Evolutionary conservation across 768 basidiomycete genomes (phyloP).

Genomic region (Roridomyces roridus): DNA sequence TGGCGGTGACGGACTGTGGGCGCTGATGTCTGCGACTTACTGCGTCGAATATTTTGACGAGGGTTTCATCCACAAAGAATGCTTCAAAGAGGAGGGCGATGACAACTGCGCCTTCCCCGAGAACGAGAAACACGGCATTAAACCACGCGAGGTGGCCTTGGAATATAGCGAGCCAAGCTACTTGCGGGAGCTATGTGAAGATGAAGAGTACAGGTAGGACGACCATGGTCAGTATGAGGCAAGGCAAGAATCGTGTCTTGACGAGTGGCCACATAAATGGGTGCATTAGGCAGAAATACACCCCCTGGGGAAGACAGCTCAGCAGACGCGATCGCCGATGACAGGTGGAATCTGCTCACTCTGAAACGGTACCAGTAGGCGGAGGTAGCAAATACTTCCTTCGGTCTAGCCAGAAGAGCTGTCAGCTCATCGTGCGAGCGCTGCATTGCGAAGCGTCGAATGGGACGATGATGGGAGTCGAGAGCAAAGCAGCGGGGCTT

Average conservation of each 20-base stretch:
- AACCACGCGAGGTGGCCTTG: conserved; percentile 58
- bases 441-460: conserved; percentile 8
- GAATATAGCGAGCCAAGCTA: conserved; percentile 54
- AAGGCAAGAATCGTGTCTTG: conserved; percentile 17
- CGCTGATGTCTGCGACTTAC: conserved; percentile 12
- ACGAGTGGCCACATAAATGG: conserved; percentile 22
- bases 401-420: conserved; percentile 13
- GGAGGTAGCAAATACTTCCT: conserved; percentile 16
- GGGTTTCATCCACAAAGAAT: conserved; percentile 23
- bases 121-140: conserved; percentile 28
- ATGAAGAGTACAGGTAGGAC: conserved; percentile 42
- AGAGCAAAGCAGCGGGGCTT: no score
- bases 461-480: conserved; percentile 6
- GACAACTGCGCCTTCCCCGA: conserved; percentile 18
- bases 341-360: conserved; percentile 8
- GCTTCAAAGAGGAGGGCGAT: conserved; percentile 24
- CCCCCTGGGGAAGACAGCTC: conserved; percentile 4
- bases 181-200: conserved; percentile 59
- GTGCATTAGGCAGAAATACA: conserved; percentile 22
- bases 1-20: no score
- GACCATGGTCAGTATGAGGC: conserved; percentile 28
- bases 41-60: conserved; percentile 25
- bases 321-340: no score
- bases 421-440: conserved; percentile 3
- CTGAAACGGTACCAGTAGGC: conserved; percentile 19